Percentiles rank a stretch among this genome's conserved stretches.
Conservation (phyloP, 2,329 filamentous ascomycete species). For the Didymella sp. region DNA sequence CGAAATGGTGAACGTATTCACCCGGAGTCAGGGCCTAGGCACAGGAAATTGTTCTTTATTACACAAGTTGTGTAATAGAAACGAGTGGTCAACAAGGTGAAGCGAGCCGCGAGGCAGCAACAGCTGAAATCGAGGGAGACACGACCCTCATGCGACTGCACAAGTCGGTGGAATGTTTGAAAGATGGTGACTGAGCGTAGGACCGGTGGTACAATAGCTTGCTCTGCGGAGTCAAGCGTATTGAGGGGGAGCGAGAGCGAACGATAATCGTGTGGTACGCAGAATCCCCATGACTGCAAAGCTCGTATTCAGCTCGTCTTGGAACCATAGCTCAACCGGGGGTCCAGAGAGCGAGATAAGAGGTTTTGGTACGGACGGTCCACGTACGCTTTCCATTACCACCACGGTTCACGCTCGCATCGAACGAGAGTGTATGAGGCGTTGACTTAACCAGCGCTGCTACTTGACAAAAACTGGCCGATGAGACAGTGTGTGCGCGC, state of each 20-base stretch:
- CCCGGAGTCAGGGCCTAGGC: slow-evolving; percentile 28
- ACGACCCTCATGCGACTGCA: background rate
- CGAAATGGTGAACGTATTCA: slow-evolving; percentile 19
- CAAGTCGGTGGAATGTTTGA: background rate
- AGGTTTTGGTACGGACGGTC: background rate
- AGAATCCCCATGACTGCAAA: background rate
- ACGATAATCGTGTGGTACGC: background rate
- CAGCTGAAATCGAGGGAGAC: background rate
- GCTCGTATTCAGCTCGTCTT: background rate
- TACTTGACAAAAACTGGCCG: background rate
- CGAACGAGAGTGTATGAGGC: no score
- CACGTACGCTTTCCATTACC: background rate
- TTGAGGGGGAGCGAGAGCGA: background rate
- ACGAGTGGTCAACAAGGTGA: slow-evolving; percentile 12
- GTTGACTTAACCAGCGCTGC: no score
- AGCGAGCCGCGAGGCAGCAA: slow-evolving; percentile 11
- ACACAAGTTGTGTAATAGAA: slow-evolving; percentile 33
- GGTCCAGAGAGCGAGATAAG: background rate
- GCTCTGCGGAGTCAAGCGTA: background rate
- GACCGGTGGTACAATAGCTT: background rate
- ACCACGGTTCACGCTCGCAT: background rate
- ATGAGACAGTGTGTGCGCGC: background rate
- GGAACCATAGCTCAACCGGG: no score
- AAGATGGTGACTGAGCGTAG: background rate
- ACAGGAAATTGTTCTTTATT: slow-evolving; percentile 48